Evolutionary conservation across 1,284 basidiomycete genomes (phyloP), one percentile per base, ranked within the genome.

Genomic region (Cutaneotrichosporon sp.): DNA sequence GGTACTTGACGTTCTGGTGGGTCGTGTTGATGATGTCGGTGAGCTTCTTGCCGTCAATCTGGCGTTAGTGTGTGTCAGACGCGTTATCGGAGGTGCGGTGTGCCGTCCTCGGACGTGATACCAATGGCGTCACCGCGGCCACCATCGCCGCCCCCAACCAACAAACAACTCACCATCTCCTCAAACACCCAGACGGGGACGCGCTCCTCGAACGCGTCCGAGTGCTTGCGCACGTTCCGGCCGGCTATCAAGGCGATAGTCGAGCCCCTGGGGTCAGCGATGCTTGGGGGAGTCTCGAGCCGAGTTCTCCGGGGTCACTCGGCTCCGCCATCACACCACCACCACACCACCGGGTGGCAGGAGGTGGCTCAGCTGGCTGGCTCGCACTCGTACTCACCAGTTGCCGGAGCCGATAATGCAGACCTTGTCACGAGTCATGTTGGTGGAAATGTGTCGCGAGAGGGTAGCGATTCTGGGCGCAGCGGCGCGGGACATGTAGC

Each of bases 201-300:
- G 47, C 64, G 67, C 53, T 70, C 63, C 38, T 83, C 82, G 60
- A 83, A 84, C 16, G 70, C 52, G 56, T 83, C 81, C 8, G 80
- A 67, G 58, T 83, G 76, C 46, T 76, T 73, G 59, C 71, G 72
- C 46, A 81, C 77, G 63, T 85, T 85, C 60, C 69, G 64, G 22
- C 76, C 77, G 13, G 83, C 82, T 46, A 86, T 80, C 38, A 81
- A 77, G 31, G 84, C 84, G 59, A 85, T 85, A 16, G 84, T 83
- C 5, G 83, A 84, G 7, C 84, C 85, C 84, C 83, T 82, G 66
- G 14, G 33, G 42, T 27, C 13, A 24, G 29, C 49, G 7, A 24
- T 18, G 24, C 9, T 27, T n/a, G n/a, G n/a, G n/a, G n/a, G n/a
- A n/a, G n/a, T 31, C 10, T 7, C 10, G 4, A 11, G n/a, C 9